These are phyloP conservation scores for Lasiosphaeriaceae sp. DNA, from an alignment of 495 filamentous ascomycete genomes.

Conservation along the genomic window DNA sequence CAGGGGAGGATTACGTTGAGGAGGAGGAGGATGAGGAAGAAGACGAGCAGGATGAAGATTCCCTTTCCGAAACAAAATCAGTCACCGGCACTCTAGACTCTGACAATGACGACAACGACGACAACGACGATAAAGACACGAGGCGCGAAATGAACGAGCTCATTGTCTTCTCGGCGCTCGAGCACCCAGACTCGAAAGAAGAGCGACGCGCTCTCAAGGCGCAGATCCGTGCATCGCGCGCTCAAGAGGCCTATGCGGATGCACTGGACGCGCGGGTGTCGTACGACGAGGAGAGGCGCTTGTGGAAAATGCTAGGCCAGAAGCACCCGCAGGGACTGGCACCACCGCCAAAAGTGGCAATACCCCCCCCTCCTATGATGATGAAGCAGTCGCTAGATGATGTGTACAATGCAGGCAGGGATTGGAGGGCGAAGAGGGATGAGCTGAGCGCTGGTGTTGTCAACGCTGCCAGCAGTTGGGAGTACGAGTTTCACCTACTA, in stretches of 20 bases:
- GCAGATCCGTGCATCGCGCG: slow-evolving; percentile 30
- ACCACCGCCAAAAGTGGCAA: slow-evolving; percentile 16
- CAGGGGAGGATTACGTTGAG: slow-evolving; percentile 18
- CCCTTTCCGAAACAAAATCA: neutral
- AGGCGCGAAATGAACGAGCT: slow-evolving; percentile 25
- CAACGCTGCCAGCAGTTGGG: no score
- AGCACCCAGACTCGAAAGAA: slow-evolving; percentile 10
- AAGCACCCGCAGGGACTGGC: slow-evolving; percentile 60
- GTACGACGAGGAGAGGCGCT: slow-evolving; percentile 49
- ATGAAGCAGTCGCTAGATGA: slow-evolving; percentile 11
- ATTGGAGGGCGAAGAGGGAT: no score
- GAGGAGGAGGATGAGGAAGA: slow-evolving; percentile 20
- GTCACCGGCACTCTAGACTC: neutral
- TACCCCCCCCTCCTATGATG: neutral
- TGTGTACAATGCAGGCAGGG: neutral
- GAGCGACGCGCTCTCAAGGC: slow-evolving; percentile 16
- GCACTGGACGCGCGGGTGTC: slow-evolving; percentile 47
- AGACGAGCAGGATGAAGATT: neutral
- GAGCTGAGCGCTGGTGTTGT: no score
- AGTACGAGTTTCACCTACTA: no score
- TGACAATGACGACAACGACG: slow-evolving; percentile 10
- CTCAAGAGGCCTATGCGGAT: slow-evolving; percentile 52
- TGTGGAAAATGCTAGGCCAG: slow-evolving; percentile 51
- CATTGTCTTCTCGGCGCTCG: slow-evolving; percentile 24
- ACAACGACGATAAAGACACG: slow-evolving; percentile 19